Conservation (phyloP, 2,329 filamentous ascomycete species). For the Nectriaceae sp. region DNA sequence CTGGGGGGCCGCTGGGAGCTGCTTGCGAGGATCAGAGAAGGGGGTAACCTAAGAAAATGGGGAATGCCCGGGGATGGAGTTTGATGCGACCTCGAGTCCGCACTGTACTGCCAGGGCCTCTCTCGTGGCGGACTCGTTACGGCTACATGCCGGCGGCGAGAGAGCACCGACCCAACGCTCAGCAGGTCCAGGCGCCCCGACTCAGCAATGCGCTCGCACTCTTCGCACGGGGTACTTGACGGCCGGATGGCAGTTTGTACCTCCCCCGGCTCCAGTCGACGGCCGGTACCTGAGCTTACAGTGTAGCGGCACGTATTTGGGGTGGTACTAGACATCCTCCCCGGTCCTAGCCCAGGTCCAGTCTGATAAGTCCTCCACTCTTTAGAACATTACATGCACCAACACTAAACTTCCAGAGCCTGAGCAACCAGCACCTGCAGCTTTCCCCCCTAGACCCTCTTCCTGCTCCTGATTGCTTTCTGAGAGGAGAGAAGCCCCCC, state of each 20-base stretch:
- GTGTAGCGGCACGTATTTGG: neutral
- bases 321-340: neutral
- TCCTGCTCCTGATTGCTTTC: neutral
- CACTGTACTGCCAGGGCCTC: too few relatives aligned
- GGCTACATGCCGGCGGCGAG: slow-evolving; percentile 15
- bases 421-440: neutral
- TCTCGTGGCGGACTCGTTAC: too few relatives aligned
- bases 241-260: slow-evolving; percentile 5
- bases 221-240: slow-evolving; percentile 24
- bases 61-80: neutral
- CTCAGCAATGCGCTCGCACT: slow-evolving; percentile 29
- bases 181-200: slow-evolving; percentile 13
- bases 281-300: slow-evolving; percentile 16
- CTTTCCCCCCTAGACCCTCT: neutral
- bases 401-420: neutral
- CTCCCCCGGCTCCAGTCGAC: slow-evolving; percentile 7
- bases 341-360: neutral
- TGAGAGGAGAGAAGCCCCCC: neutral
- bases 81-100: neutral
- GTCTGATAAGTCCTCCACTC: neutral
- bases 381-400: neutral
- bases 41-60: neutral
- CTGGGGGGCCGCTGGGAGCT: slow-evolving; percentile 10
- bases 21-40: slow-evolving; percentile 6
- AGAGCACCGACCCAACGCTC: slow-evolving; percentile 7